Conservation (phyloP, 768 basidiomycete species). For the Imleria badia region DNA sequence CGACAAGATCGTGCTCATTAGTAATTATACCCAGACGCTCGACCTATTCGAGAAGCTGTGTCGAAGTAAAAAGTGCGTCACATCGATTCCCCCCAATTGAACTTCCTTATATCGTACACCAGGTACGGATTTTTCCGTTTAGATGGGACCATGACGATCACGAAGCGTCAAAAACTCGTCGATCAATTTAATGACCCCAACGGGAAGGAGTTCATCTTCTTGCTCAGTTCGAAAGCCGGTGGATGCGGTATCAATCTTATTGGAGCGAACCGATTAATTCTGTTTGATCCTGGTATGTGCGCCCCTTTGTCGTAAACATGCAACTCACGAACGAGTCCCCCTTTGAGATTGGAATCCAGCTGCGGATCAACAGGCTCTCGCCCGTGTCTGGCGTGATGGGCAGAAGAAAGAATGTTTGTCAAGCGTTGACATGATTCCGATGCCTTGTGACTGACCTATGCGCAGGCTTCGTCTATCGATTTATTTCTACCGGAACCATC, state of each 20-base stretch:
- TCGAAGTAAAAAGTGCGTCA: slow-evolving; percentile 72
- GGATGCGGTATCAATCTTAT: slow-evolving; percentile 98
- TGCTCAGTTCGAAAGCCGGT: slow-evolving; percentile 93
- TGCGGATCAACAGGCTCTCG: slow-evolving; percentile 96
- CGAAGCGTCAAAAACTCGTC: slow-evolving; percentile 91
- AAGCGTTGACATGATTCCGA: neutral
- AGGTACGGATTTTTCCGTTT: slow-evolving; percentile 90
- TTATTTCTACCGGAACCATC: slow-evolving; percentile 95
- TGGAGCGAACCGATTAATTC: slow-evolving; percentile 91
- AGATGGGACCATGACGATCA: slow-evolving; percentile 93
- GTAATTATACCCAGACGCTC: slow-evolving; percentile 94
- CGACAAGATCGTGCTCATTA: slow-evolving; percentile 96
- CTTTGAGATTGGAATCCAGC: slow-evolving; percentile 95
- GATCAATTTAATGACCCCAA: slow-evolving; percentile 94
- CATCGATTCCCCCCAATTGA: neutral
- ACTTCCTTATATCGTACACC: neutral
- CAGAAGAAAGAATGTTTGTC: slow-evolving; percentile 97
- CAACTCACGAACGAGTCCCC: neutral
- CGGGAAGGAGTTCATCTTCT: slow-evolving; percentile 91
- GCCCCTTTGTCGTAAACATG: neutral
- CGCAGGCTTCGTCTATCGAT: slow-evolving; percentile 95
- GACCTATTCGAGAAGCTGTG: slow-evolving; percentile 91
- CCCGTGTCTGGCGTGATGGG: slow-evolving; percentile 98
- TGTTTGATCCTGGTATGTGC: slow-evolving; percentile 85
- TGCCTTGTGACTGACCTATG: neutral